Base-by-base conservation (phyloP, 2,329 filamentous ascomycete genomes). In the Aspergillus clavatus region DNA sequence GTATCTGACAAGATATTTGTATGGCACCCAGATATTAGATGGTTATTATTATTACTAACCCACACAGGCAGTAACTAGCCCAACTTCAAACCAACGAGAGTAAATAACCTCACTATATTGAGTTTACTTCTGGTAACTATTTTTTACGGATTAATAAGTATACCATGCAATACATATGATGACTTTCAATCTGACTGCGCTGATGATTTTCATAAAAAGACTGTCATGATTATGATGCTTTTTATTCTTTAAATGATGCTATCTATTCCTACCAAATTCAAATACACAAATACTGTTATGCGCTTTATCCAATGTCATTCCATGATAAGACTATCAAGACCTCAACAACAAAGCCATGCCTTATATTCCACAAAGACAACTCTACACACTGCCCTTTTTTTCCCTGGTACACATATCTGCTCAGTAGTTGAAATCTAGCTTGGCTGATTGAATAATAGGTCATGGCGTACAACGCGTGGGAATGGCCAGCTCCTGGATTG, bases 381-480 rank as follows among this genome's bases (percentile, higher is more conserved):
- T 12, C 53, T 71, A 26, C 66, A 66, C 27, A 75, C 72, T 6
- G 72, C 72, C 35, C 65, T 75, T 16, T 75, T 75, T 52, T 74
- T 74, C 47, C 72, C 72, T 51, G 72, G 71, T 69, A 47, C 41
- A 27, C 22, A 24, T 22, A 8, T 38, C 14, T 19, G 14, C 4
- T 11, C 24, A 29, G 10, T 42, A 11, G 4, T 22, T 21, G 14
- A 19, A n/a, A 12, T 16, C 16, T 19, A n/a, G 22, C 18, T 31
- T 44, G 27, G 46, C 52, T 59, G 44, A 50, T 27, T 28, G n/a
- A 43, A 45, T 45, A 43, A 14, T 60, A 90, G 88, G 88, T 58
- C 89, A 95, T 71, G 89, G 89, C 56, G 89, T 94, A 14, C 89
- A 95, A 66, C 84, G 87, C 62, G 86, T 94, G 41, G 88, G 87